These are phyloP conservation scores for Diplotaxis tenuifolia DNA, from an alignment of 345 rosid species.

Conservation along the genomic window DNA sequence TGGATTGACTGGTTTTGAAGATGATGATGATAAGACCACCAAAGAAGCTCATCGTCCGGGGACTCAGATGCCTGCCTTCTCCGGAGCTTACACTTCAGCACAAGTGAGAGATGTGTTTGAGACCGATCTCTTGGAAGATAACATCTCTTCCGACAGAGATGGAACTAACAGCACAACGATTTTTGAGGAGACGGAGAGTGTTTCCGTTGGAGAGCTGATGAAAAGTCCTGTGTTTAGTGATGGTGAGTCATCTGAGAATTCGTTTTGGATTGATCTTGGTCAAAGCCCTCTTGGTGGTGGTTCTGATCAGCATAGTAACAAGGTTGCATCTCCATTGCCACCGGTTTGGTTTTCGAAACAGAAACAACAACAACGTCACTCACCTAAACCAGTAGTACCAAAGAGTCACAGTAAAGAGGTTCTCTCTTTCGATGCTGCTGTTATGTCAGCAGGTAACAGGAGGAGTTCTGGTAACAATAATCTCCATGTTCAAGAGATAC, in stretches of 20 bases:
- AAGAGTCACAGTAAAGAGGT: constrained; percentile 64
- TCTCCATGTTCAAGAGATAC: constrained; percentile 48
- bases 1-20: constrained; percentile 50
- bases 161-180: constrained; percentile 68
- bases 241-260: constrained; percentile 90
- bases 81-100: constrained; percentile 82
- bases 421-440: constrained; percentile 79
- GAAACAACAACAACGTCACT: constrained; percentile 48
- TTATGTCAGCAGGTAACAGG: constrained; percentile 48
- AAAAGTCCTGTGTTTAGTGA: constrained; percentile 95
- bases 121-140: constrained; percentile 75
- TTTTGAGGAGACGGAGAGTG: constrained; percentile 86
- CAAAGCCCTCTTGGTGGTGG: constrained; percentile 92
- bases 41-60: constrained; percentile 51
- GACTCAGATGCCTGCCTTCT: constrained; percentile 85
- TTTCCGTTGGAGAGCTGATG: constrained; percentile 92
- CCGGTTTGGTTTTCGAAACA: constrained; percentile 71
- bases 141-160: constrained; percentile 78
- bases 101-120: constrained; percentile 92
- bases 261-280: constrained; percentile 95
- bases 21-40: constrained; percentile 49
- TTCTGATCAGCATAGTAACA: constrained; percentile 57
- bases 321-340: constrained; percentile 66
- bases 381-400: constrained; percentile 42
- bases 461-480: constrained; percentile 25